A percentile compares a stretch with the other conserved stretches of the same genome.
These are phyloP conservation scores for Achaetomium macrosporum DNA, from an alignment of 2,329 filamentous ascomycete genomes.

Conservation along the genomic window DNA sequence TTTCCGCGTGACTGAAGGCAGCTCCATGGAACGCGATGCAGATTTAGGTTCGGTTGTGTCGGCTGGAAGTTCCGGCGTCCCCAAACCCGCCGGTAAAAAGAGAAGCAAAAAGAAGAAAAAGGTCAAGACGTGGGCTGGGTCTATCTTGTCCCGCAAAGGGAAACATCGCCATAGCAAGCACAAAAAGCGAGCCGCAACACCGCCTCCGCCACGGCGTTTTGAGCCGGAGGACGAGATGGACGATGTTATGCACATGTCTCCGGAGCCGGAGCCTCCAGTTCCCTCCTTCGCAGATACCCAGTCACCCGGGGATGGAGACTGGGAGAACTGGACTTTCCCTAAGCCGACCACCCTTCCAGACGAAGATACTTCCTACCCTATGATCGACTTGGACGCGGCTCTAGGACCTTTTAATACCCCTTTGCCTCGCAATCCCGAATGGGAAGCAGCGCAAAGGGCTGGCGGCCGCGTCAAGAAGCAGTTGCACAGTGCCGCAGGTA, in stretches of 20 bases:
- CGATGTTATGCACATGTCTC: constrained; percentile 25
- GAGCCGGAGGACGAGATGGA: constrained; percentile 28
- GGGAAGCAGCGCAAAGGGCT: constrained; percentile 59
- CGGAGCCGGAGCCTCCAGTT: constrained; percentile 29
- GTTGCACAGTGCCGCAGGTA: constrained; percentile 70
- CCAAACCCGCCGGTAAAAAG: constrained; percentile 29
- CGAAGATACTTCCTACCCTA: constrained; percentile 65
- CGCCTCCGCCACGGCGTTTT: constrained; percentile 33
- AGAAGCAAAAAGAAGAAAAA: constrained; percentile 53
- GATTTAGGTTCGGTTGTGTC: constrained; percentile 26
- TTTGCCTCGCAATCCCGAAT: constrained; percentile 54
- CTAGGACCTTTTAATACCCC: constrained; percentile 88
- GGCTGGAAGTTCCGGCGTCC: constrained; percentile 17
- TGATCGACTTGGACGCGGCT: constrained; percentile 92
- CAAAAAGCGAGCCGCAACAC: constrained; percentile 42
- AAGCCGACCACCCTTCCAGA: constrained; percentile 36
- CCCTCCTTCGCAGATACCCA: constrained; percentile 40
- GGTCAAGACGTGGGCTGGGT: constrained; percentile 67
- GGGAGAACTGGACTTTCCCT: constrained; percentile 34
- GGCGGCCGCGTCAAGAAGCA: constrained; percentile 56
- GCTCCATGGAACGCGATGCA: constrained; percentile 34
- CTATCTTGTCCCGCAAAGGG: constrained; percentile 58
- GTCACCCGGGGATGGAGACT: constrained; percentile 29
- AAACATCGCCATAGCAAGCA: constrained; percentile 44
- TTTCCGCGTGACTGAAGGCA: constrained; percentile 27